Evolutionary conservation across 1,284 basidiomycete species (phyloP), one percentile per base, ranked within the genome.

Genomic region (Trametes hirsuta): DNA sequence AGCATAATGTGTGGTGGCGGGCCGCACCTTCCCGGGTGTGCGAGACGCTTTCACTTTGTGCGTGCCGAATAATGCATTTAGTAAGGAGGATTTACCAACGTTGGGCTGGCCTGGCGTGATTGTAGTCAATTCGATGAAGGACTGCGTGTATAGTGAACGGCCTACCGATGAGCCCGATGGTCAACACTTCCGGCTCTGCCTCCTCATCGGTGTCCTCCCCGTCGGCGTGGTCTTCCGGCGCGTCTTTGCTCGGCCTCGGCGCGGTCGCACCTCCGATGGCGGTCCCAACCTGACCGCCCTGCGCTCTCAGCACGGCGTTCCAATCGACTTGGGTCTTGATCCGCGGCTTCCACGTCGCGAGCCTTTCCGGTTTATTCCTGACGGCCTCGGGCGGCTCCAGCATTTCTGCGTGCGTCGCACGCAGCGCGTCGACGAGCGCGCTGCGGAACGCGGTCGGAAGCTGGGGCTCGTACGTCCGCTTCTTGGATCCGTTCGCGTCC

Each of bases 41-140:
- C 88, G 87, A 4, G 92, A 95, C 3, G 95, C 94, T 63, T 88
- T 83, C 0, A 97, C 95, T 71, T 86, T 90, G 52, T 82, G 84
- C n/a, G 80, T 78, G 12, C 93, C 94, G 65, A 98, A 91, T 3
- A 98, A 76, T 0, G 95, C 95, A 71, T 98, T 98, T 46, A 98
- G 76, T 2, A 97, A 77, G 1, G 92, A 94, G 0, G 92, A 94
- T 72, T 98, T 98, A 25, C 95, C 95, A 36, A 97, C 94, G 71
- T 97, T 97, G 9, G 95, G 95, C 70, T 97, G 94, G 11, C 93
- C 91, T 92, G 63, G 34, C 35, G 10, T n/a, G 10, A 42, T 30
- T 3, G 18, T 21, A 21, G 37, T 30, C 30, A 30, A 4, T 8
- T 4, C 30, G 30, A 30, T 30, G 30, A 30, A 30, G 30, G 22